phyloP scores from a whole-genome alignment of 305 asterid genomes.

The Fraxinus paxiana region DNA sequence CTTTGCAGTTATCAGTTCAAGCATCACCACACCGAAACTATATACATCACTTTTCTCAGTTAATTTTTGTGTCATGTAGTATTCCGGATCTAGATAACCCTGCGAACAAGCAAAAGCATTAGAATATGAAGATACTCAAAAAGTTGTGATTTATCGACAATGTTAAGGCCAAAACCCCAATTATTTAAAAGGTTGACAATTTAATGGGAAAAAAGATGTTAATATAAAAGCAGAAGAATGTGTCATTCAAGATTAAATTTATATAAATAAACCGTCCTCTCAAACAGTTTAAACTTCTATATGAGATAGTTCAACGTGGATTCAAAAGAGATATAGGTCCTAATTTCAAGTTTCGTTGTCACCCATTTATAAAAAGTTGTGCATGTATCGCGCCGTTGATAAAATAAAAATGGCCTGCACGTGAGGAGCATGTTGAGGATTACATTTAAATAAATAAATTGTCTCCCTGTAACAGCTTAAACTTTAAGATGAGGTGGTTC shows the following conservation, averaged over 20 bases:
- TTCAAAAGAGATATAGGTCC: not conserved
- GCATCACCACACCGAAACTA: constrained; percentile 94
- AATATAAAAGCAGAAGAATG: not conserved
- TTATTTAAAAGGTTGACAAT: not conserved
- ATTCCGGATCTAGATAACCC: constrained; percentile 93
- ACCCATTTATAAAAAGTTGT: not conserved
- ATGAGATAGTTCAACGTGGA: not conserved
- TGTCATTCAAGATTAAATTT: not conserved
- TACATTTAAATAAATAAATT: not conserved
- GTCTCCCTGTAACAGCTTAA: not conserved
- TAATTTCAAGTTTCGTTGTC: not conserved
- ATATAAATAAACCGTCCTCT: not conserved
- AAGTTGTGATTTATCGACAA: not conserved
- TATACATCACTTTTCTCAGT: constrained; percentile 89
- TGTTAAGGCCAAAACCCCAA: not conserved
- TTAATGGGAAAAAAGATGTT: not conserved
- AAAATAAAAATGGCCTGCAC: not conserved
- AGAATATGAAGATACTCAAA: not conserved
- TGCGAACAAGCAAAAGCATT: constrained; percentile 13
- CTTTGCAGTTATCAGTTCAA: constrained; percentile 72
- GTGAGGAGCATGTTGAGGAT: not conserved
- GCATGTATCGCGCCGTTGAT: not conserved
- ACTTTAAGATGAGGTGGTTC: not conserved
- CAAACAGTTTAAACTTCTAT: not conserved
- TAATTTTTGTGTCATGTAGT: constrained; percentile 79